A percentile compares a stretch with the other conserved stretches of the same genome.
Evolutionary conservation across 768 basidiomycete species (phyloP).

Genomic region (Paxillus ammoniavirescens): DNA sequence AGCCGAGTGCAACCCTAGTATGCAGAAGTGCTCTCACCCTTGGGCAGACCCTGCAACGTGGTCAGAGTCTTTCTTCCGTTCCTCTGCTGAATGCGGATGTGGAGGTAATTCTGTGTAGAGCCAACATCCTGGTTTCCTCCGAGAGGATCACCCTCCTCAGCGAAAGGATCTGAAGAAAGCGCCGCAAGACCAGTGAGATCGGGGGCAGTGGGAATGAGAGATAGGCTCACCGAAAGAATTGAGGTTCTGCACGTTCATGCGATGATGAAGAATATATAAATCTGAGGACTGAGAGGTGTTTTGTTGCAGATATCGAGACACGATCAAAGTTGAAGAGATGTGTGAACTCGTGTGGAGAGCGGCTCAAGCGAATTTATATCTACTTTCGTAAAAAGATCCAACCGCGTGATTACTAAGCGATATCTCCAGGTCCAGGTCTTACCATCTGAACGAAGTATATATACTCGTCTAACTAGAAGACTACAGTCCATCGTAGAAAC

Average conservation of each 20-base stretch:
- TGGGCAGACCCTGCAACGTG: conserved; percentile 92
- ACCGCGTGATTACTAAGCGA: conserved; percentile 23
- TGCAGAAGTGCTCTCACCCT: conserved; percentile 49
- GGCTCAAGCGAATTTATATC: conserved; percentile 24
- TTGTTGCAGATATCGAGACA: conserved; percentile 30
- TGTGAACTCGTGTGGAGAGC: conserved; percentile 8
- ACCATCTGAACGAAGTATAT: too few relatives aligned
- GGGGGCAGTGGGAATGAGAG: conserved; percentile 13
- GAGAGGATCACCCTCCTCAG: conserved; percentile 88
- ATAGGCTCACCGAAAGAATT: conserved; percentile 63
- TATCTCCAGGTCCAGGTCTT: too few relatives aligned
- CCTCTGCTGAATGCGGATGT: conserved; percentile 97
- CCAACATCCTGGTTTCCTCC: conserved; percentile 72
- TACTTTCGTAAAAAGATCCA: conserved; percentile 1
- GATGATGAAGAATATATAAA: conserved; percentile 50
- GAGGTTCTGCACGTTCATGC: conserved; percentile 95
- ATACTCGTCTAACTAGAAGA: too few relatives aligned
- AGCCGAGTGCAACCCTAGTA: conserved; percentile 8
- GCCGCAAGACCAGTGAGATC: conserved; percentile 11
- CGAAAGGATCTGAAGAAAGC: conserved; percentile 79
- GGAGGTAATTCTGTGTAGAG: conserved; percentile 81
- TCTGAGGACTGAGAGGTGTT: conserved; percentile 49
- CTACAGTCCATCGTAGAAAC: background rate
- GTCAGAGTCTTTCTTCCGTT: conserved; percentile 99
- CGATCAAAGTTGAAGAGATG: conserved; percentile 27